Conservation (phyloP, 371 early-diverging fungal genomes). For the Mucor piriformis region DNA sequence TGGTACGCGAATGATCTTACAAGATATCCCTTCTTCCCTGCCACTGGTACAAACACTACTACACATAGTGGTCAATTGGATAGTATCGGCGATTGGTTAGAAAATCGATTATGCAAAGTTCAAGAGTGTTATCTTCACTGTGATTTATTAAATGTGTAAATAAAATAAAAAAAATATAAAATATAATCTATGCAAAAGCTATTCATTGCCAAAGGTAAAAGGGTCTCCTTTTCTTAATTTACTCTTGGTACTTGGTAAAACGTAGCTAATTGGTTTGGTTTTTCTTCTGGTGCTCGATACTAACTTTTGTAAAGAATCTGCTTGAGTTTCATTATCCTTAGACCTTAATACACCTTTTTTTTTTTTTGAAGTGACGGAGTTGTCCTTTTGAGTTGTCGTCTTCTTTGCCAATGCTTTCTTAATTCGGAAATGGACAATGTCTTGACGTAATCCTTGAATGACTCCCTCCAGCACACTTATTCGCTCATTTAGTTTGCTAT, state of each 20-base stretch:
- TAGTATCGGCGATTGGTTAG: conserved; percentile 18
- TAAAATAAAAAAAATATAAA: background rate
- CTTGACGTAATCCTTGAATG: conserved; percentile 8
- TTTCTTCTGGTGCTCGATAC: conserved; percentile 2
- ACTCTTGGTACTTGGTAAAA: conserved; percentile 13
- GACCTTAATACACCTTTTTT: background rate
- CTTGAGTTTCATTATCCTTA: background rate
- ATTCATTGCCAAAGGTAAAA: conserved; percentile 21
- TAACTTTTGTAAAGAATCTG: background rate
- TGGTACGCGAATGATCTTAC: conserved; percentile 34
- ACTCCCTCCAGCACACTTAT: conserved; percentile 7
- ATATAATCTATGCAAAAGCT: background rate
- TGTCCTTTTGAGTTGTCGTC: background rate
- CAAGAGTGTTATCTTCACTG: conserved; percentile 20
- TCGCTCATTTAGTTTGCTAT: conserved; percentile 12
- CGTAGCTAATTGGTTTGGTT: conserved; percentile 16
- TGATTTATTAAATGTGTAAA: conserved; percentile 13
- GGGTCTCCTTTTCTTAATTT: conserved; percentile 31
- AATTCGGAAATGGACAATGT: conserved; percentile 13
- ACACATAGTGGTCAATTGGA: conserved; percentile 5
- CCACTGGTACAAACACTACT: background rate
- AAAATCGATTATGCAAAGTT: conserved; percentile 11
- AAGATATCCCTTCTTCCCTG: conserved; percentile 28
- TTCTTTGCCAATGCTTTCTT: background rate
- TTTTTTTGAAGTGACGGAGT: background rate